These are phyloP conservation scores for Acanthamoeba royreba DNA, from an alignment of 208 protist genomes.

Conservation along the genomic window DNA sequence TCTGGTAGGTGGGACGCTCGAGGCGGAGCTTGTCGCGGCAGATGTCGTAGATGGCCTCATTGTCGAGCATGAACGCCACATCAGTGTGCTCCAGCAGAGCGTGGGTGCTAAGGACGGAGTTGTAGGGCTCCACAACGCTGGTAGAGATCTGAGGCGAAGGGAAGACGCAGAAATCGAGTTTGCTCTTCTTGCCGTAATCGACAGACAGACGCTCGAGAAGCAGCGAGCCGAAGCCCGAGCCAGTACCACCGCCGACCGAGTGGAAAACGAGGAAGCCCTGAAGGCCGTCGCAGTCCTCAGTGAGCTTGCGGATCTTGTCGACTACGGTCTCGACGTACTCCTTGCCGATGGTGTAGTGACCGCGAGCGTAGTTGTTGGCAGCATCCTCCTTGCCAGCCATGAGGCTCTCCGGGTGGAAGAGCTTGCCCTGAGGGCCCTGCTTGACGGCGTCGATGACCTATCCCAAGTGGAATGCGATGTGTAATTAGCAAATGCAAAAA, in stretches of 20 bases:
- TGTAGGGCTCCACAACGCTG: conserved; percentile 97
- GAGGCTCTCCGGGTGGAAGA: conserved; percentile 97
- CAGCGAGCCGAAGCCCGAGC: conserved; percentile 96
- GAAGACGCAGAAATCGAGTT: conserved; percentile 93
- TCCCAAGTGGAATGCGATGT: too few relatives aligned
- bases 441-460: conserved; percentile 94
- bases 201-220: conserved; percentile 95
- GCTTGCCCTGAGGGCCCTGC: conserved; percentile 91
- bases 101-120: conserved; percentile 94
- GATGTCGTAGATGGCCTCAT: conserved; percentile 94
- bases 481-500: too few relatives aligned
- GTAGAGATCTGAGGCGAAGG: conserved; percentile 94
- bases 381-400: conserved; percentile 96
- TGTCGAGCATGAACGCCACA: conserved; percentile 93
- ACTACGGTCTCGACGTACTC: conserved; percentile 93
- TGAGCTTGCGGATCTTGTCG: conserved; percentile 94
- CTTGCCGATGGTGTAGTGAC: conserved; percentile 98
- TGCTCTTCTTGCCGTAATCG: conserved; percentile 98
- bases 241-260: conserved; percentile 97
- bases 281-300: conserved; percentile 96
- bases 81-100: conserved; percentile 92
- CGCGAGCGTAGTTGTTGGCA: conserved; percentile 98
- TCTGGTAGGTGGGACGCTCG: conserved; percentile 93
- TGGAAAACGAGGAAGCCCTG: conserved; percentile 99
- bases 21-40: conserved; percentile 89